These are phyloP conservation scores for Heterobasidion irregulare DNA, from an alignment of 1,284 basidiomycete genomes.

Conservation along the genomic window DNA sequence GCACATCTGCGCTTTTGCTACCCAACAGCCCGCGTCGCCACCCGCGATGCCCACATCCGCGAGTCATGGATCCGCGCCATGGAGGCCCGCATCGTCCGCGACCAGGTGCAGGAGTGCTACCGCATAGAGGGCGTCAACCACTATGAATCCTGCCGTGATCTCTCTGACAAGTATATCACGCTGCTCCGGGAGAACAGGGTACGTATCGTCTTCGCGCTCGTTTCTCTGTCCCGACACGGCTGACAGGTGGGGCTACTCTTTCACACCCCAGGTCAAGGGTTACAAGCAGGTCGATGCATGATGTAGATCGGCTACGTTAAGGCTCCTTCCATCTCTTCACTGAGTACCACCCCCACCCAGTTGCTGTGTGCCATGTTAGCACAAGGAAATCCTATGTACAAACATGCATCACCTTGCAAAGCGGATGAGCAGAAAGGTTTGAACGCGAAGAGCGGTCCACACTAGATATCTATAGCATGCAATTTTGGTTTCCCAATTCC, in stretches of 20 bases:
- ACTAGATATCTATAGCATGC: too few species aligned
- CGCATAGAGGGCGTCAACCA: conserved; percentile 88
- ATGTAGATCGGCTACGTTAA: not conserved
- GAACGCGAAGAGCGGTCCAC: too few species aligned
- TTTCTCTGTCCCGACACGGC: not conserved
- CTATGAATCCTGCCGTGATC: conserved; percentile 81
- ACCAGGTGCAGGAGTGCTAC: conserved; percentile 91
- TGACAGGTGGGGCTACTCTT: conserved; percentile 14
- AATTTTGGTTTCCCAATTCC: not conserved
- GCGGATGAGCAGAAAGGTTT: too few species aligned
- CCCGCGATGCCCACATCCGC: conserved; percentile 75
- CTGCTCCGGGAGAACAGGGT: conserved; percentile 87
- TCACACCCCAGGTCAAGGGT: conserved; percentile 18
- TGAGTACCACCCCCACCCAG: too few species aligned
- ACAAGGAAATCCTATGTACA: too few species aligned
- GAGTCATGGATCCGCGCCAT: conserved; percentile 94
- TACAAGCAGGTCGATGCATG: conserved; percentile 30
- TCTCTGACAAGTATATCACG: conserved; percentile 78
- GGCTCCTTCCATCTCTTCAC: too few species aligned
- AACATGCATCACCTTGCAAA: too few species aligned
- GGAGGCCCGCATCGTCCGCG: conserved; percentile 86
- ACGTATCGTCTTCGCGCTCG: conserved; percentile 23
- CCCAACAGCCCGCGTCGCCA: conserved; percentile 45
- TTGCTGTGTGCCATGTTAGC: too few species aligned
- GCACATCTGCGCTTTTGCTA: not conserved